phyloP scores from a whole-genome alignment of 202 grass and related monocot genomes.

The Carex sylvatica region DNA sequence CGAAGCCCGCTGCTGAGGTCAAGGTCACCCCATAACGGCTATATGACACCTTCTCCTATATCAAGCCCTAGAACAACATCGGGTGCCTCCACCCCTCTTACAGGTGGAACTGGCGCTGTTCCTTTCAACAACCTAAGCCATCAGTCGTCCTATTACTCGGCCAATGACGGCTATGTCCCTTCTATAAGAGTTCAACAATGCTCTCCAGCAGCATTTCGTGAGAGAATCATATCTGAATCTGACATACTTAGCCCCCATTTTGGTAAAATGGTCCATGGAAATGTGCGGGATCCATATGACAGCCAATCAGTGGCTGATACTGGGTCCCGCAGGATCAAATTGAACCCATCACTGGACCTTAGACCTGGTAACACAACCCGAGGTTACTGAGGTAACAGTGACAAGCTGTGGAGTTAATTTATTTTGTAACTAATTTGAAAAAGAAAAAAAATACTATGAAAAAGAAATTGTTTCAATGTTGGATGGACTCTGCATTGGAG shows the following conservation, averaged over 20 bases:
- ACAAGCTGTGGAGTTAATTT: conserved; percentile 16
- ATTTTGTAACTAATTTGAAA: conserved; percentile 27
- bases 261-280: conserved; percentile 58
- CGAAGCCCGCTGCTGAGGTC: conserved; percentile 80
- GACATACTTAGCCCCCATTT: conserved; percentile 62
- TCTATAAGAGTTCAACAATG: conserved; percentile 46
- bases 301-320: conserved; percentile 41
- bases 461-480: conserved; percentile 11
- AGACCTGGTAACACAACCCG: conserved; percentile 40
- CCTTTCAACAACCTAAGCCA: conserved; percentile 60
- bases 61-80: conserved; percentile 90
- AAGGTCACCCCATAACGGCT: conserved; percentile 76
- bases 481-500: conserved; percentile 7
- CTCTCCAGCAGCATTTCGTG: conserved; percentile 33
- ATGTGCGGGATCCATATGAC: conserved; percentile 52
- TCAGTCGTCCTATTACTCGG: conserved; percentile 32
- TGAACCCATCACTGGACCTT: conserved; percentile 64
- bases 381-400: conserved; percentile 34
- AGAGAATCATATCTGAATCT: conserved; percentile 56
- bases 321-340: conserved; percentile 40
- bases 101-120: conserved; percentile 69
- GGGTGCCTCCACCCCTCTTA: conserved; percentile 81
- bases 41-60: conserved; percentile 90
- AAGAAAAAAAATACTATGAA: conserved; percentile 6
- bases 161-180: conserved; percentile 47